A percentile compares a stretch with the other conserved stretches of the same genome.
Evolutionary conservation across 1,139 yeast genomes (phyloP).

Genomic region (Pichia sp.): DNA sequence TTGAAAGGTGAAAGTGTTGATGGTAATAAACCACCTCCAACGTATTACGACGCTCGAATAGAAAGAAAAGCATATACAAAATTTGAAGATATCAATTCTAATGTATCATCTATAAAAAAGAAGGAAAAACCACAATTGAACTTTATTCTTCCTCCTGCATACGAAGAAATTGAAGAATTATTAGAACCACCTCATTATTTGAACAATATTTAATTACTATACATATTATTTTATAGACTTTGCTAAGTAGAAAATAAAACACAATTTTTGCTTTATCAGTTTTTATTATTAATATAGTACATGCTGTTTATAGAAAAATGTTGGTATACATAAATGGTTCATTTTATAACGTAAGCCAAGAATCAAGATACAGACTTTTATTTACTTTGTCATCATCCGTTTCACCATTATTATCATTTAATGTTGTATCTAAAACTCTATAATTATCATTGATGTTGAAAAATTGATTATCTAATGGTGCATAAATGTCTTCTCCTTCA

Average conservation of each 20-base stretch:
- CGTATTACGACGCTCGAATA: constrained; percentile 13
- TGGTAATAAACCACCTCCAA: constrained; percentile 23
- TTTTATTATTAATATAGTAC: background rate
- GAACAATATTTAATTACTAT: background rate
- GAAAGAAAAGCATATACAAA: background rate
- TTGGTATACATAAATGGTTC: background rate
- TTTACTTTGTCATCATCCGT: constrained; percentile 4
- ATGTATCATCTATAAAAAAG: background rate
- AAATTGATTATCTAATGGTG: constrained; percentile 23
- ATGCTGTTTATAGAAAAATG: background rate
- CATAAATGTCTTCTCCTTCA: constrained; percentile 25
- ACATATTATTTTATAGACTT: background rate
- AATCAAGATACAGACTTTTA: constrained; percentile 20
- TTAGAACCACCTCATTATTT: constrained; percentile 12
- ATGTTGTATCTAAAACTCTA: constrained; percentile 23
- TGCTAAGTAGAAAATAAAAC: background rate
- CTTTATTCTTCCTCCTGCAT: constrained; percentile 16
- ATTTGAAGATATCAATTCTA: background rate
- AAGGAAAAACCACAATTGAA: constrained; percentile 8
- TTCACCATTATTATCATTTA: constrained; percentile 8
- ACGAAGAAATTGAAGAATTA: constrained; percentile 14
- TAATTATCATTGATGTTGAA: constrained; percentile 29
- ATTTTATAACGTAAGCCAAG: constrained; percentile 24
- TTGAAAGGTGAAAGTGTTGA: constrained; percentile 18
- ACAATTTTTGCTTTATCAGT: background rate